A percentile compares a stretch with the other conserved stretches of the same genome.
Conservation (phyloP, 73 alveolate genomes). For the Blepharisma japonicum region DNA sequence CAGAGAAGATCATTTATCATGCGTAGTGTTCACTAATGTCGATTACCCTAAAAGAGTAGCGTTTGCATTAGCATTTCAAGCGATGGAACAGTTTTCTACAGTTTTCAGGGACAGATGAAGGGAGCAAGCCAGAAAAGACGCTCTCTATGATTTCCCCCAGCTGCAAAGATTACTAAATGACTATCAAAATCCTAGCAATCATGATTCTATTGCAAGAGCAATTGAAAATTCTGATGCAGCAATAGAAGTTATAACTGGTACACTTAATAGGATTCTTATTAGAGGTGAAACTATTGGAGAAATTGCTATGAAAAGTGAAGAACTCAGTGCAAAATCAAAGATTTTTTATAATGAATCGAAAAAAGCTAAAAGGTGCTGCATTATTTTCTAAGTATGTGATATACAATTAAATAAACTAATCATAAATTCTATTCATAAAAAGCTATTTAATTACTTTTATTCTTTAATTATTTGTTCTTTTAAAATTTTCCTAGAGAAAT, state of each 20-base stretch:
- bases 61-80: not conserved
- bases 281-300: conserved; percentile 29
- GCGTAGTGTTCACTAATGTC: conserved; percentile 20
- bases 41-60: conserved; percentile 17
- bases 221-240: conserved; percentile 2
- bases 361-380: not conserved
- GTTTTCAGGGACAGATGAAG: not conserved
- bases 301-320: conserved; percentile 1
- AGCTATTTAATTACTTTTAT: no score
- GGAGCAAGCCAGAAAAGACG: conserved; percentile 2
- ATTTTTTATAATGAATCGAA: conserved; percentile 22
- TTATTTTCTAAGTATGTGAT: not conserved
- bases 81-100: not conserved
- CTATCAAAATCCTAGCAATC: conserved; percentile 8
- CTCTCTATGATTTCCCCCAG: not conserved
- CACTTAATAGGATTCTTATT: conserved; percentile 5
- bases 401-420: no score
- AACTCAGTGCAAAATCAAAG: conserved; percentile 11
- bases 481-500: no score
- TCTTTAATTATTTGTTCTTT: no score
- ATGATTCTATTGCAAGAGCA: conserved; percentile 7
- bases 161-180: not conserved
- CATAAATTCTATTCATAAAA: no score
- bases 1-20: not conserved
- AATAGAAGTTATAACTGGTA: conserved; percentile 9